Evolutionary conservation across 2,329 filamentous ascomycete genomes (phyloP), one percentile per base, ranked within the genome.

Genomic region (Daldinia eschscholtzii): DNA sequence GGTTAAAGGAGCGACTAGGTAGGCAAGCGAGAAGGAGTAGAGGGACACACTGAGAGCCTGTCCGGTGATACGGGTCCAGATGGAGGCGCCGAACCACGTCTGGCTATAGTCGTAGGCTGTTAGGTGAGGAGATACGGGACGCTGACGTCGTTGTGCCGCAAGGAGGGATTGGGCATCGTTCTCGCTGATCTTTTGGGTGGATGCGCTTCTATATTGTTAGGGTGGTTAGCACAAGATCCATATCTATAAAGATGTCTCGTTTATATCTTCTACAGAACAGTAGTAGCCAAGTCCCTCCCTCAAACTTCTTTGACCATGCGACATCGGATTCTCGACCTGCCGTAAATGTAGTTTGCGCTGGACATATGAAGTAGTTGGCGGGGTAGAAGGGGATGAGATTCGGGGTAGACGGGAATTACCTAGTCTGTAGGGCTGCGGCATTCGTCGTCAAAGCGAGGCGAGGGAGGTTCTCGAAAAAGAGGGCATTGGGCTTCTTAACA

Each of bases 21-120:
- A 98, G 61, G 91, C 88, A 73, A 89, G 81, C 71, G 92, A 90
- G 85, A 93, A 97, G 79, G 89, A 81, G 87, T 98, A 98, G 71
- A 97, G 86, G 57, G 85, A 82, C 72, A 91, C 92, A 67, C 90
- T 91, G 73, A 97, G 86, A 67, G 86, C 81, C 78, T 86, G 83
- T 76, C 93, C 94, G n/a, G 93, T 95, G 83, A 97, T 89, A 77
- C 94, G 93, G 84, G 94, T 92, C 82, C 93, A 86, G 73, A 87
- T 86, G 65, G 85, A 89, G 75, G 89, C 90, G 74, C 87, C 86
- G 81, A 93, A 91, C 91, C 91, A 97, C 75, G 93, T 96, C 83
- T 98, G 92, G 81, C 93, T 89, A 67, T 91, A 88, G 80, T 89
- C 87, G 89, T 98, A 98, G 87, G 97, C 94, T 77, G 83, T 80